phyloP scores from a whole-genome alignment of 2,329 filamentous ascomycete genomes.

The Beauveria rudraprayagi region DNA sequence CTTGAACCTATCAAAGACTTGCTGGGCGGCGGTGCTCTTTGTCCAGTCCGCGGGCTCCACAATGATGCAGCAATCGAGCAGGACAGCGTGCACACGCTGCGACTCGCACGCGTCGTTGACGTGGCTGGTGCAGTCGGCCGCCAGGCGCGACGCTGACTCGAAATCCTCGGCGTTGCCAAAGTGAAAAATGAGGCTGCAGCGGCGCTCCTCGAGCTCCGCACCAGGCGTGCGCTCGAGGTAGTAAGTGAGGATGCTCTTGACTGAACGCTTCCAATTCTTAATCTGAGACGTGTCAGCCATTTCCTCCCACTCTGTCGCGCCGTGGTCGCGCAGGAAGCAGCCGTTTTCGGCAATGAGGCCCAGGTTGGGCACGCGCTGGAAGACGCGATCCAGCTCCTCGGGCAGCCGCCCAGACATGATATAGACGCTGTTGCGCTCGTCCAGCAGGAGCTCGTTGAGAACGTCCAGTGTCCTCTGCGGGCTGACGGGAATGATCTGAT shows the following conservation, averaged over 20 bases:
- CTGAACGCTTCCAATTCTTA: constrained; percentile 72
- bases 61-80: constrained; percentile 69
- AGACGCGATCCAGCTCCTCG: constrained; percentile 79
- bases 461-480: constrained; percentile 76
- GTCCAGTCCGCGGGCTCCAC: constrained; percentile 83
- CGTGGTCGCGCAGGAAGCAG: constrained; percentile 72
- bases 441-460: constrained; percentile 70
- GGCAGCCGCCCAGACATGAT: constrained; percentile 87
- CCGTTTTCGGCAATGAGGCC: constrained; percentile 94
- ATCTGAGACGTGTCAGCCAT: constrained; percentile 67
- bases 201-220: constrained; percentile 81
- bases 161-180: constrained; percentile 76
- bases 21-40: constrained; percentile 73
- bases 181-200: constrained; percentile 86
- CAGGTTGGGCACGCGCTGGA: constrained; percentile 72
- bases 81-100: constrained; percentile 76
- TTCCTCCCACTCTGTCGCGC: constrained; percentile 63
- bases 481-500: constrained; percentile 76
- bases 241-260: constrained; percentile 76
- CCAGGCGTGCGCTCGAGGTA: constrained; percentile 86
- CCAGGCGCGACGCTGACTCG: constrained; percentile 66
- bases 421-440: constrained; percentile 78
- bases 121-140: constrained; percentile 83
- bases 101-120: constrained; percentile 89
- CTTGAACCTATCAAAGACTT: constrained; percentile 57